A percentile compares a stretch with the other conserved stretches of the same genome.
These are phyloP conservation scores for Botryotinia narcissicola DNA, from an alignment of 2,329 filamentous ascomycete species.

Conservation along the genomic window DNA sequence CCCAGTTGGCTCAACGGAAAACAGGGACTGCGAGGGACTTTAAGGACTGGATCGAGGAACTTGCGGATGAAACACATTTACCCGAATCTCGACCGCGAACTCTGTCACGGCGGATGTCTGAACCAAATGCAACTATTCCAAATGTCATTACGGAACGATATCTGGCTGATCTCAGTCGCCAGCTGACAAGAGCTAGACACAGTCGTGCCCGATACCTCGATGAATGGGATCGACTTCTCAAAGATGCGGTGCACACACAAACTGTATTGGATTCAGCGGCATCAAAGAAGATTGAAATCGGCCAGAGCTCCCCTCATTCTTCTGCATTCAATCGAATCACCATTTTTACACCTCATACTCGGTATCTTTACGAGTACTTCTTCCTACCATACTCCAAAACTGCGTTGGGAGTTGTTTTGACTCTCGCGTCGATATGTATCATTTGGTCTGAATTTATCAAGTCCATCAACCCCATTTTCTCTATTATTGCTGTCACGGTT, in stretches of 20 bases:
- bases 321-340: slow-evolving; percentile 54
- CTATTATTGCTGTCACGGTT: slow-evolving; percentile 60
- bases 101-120: slow-evolving; percentile 42
- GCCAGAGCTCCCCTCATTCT: slow-evolving; percentile 53
- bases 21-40: slow-evolving; percentile 72
- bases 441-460: slow-evolving; percentile 95
- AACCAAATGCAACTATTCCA: slow-evolving; percentile 56
- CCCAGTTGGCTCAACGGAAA: slow-evolving; percentile 77
- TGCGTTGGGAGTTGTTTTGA: slow-evolving; percentile 63
- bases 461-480: slow-evolving; percentile 72
- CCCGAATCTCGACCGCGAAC: slow-evolving; percentile 57
- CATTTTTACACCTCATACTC: slow-evolving; percentile 74
- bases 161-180: slow-evolving; percentile 82
- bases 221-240: slow-evolving; percentile 80
- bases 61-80: slow-evolving; percentile 72
- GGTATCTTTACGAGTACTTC: slow-evolving; percentile 75
- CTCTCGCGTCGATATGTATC: slow-evolving; percentile 75
- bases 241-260: slow-evolving; percentile 72
- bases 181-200: slow-evolving; percentile 78
- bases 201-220: slow-evolving; percentile 77
- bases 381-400: slow-evolving; percentile 68
- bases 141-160: slow-evolving; percentile 91
- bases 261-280: slow-evolving; percentile 78
- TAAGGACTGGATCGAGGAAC: slow-evolving; percentile 93
- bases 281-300: slow-evolving; percentile 78